Evolutionary conservation across 805 yeast genomes (phyloP).

Genomic region (Kodamaea restingae): DNA sequence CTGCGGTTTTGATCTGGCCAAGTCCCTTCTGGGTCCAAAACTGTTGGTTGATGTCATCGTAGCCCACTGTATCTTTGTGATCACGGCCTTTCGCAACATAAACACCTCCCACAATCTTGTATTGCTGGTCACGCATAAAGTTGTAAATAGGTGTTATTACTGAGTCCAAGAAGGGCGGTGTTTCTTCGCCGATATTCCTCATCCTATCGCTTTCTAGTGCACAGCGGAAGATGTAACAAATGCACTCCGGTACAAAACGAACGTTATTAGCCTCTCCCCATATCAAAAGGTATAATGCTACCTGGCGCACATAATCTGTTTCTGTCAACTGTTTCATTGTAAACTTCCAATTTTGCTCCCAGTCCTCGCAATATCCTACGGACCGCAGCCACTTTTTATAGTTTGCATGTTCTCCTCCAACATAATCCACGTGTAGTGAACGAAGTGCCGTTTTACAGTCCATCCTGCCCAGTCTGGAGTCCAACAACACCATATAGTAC

Average conservation of each 20-base stretch:
- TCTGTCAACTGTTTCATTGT: conserved; percentile 54
- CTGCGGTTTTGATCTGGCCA: conserved; percentile 26
- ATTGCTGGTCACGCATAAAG: conserved; percentile 66
- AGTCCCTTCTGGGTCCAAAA: conserved; percentile 46
- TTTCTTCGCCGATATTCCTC: conserved; percentile 4
- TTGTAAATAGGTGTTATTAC: conserved; percentile 48
- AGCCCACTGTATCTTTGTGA: conserved; percentile 56
- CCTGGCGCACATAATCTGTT: conserved; percentile 58
- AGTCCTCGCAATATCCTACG: neutral
- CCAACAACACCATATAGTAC: conserved; percentile 73
- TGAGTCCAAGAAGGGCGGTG: conserved; percentile 29
- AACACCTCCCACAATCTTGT: conserved; percentile 49
- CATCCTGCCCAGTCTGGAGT: conserved; percentile 82
- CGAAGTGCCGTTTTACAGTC: conserved; percentile 65
- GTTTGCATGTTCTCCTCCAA: conserved; percentile 86
- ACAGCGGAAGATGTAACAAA: conserved; percentile 31
- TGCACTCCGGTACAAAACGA: conserved; percentile 45
- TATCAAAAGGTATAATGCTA: conserved; percentile 57
- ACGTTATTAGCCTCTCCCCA: conserved; percentile 80
- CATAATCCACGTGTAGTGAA: conserved; percentile 82
- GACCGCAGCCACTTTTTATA: conserved; percentile 81
- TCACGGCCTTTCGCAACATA: conserved; percentile 65
- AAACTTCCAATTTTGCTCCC: conserved; percentile 57
- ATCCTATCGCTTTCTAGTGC: conserved; percentile 10
- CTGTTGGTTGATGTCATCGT: conserved; percentile 52